phyloP scores from a whole-genome alignment of 2,329 filamentous ascomycete species.

The Mariannaea elegans region DNA sequence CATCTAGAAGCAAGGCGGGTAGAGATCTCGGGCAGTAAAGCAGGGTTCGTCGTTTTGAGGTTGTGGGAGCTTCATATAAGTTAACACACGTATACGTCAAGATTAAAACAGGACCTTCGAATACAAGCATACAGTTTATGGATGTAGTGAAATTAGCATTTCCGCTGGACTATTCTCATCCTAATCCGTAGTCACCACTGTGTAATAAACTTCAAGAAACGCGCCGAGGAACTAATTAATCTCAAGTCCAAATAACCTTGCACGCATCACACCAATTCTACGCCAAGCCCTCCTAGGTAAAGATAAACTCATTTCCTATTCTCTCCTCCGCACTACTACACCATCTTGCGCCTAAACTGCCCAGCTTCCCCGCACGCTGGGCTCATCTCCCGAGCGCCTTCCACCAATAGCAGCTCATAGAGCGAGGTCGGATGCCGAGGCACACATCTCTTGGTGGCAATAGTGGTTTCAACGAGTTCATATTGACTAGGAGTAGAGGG shows the following conservation, averaged over 20 bases:
- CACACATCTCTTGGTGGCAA: conserved; percentile 7
- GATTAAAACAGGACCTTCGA: no score
- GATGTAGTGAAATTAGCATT: no score
- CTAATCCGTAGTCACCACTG: no score
- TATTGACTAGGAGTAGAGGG: neutral
- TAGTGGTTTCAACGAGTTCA: no score
- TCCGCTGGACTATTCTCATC: no score
- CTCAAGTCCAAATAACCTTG: no score
- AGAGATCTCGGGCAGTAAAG: neutral
- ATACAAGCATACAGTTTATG: no score
- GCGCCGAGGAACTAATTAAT: no score
- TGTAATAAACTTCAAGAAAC: no score
- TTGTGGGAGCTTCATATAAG: neutral
- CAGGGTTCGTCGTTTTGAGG: neutral
- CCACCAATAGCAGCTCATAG: conserved; percentile 19
- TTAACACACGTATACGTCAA: neutral
- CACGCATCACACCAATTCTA: no score
- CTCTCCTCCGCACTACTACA: conserved; percentile 10
- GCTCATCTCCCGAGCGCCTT: conserved; percentile 17
- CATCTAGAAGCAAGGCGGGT: conserved; percentile 9
- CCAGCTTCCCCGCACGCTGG: conserved; percentile 15
- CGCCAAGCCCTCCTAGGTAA: conserved; percentile 1
- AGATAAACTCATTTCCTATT: neutral
- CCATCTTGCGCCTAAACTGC: conserved; percentile 6
- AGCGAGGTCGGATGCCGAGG: conserved; percentile 22